These are phyloP conservation scores for Sanguinoderma infundibulare DNA, from an alignment of 1,284 basidiomycete genomes.

Conservation along the genomic window DNA sequence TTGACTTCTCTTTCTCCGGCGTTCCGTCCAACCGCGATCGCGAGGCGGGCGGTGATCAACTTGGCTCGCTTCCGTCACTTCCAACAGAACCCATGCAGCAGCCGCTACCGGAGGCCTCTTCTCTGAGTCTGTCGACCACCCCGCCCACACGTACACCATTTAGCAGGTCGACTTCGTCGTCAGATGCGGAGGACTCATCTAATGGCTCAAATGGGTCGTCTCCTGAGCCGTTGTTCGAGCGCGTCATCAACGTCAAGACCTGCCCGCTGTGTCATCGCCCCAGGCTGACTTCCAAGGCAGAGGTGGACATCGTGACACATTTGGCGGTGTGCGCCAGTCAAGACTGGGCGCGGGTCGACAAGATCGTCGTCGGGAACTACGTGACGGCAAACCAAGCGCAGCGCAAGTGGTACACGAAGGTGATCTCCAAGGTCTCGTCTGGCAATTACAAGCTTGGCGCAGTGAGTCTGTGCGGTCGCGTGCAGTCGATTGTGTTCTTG, in stretches of 20 bases:
- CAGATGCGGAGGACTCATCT: constrained; percentile 49
- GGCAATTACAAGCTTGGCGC: constrained; percentile 92
- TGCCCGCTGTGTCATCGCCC: constrained; percentile 95
- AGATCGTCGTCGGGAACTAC: constrained; percentile 93
- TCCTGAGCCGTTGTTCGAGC: constrained; percentile 64
- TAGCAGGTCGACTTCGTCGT: constrained; percentile 42
- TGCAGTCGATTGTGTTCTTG: neutral
- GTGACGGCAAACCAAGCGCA: constrained; percentile 96
- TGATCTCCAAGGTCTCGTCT: constrained; percentile 82
- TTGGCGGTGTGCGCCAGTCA: constrained; percentile 92
- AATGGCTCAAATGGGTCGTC: constrained; percentile 30
- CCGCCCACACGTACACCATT: constrained; percentile 17
- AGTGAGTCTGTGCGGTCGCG: constrained; percentile 39
- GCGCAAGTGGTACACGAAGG: constrained; percentile 94
- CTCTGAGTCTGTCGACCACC: constrained; percentile 9
- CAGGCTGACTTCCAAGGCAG: constrained; percentile 82
- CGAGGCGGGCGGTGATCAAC: constrained; percentile 18
- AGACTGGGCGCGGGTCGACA: constrained; percentile 90
- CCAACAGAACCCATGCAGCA: constrained; percentile 51
- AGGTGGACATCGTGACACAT: constrained; percentile 93
- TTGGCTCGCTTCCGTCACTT: constrained; percentile 31
- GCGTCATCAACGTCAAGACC: constrained; percentile 93
- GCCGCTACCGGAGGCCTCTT: constrained; percentile 40
- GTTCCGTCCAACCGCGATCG: constrained; percentile 39
- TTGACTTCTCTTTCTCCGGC: constrained; percentile 76